phyloP scores from a whole-genome alignment of 2,329 filamentous ascomycete genomes.

The Rhinocladiella similis region DNA sequence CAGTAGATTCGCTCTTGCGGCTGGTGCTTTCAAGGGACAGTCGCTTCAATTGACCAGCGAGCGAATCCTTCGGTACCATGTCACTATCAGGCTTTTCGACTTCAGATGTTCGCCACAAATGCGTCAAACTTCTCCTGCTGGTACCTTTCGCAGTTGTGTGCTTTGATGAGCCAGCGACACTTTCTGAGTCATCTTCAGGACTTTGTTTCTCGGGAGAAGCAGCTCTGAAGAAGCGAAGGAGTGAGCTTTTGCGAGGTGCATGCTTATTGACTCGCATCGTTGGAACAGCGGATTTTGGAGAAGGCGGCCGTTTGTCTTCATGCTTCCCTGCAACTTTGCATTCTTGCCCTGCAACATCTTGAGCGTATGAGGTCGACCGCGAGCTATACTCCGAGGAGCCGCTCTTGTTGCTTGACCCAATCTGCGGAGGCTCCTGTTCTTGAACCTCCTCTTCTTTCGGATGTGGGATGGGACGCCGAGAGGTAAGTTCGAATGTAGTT shows the following conservation, averaged over 20 bases:
- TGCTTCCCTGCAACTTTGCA: neutral
- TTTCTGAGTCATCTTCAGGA: neutral
- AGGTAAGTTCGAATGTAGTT: slow-evolving; percentile 20
- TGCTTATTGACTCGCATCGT: slow-evolving; percentile 16
- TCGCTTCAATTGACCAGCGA: slow-evolving; percentile 7
- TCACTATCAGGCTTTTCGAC: slow-evolving; percentile 6
- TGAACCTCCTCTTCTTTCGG: neutral
- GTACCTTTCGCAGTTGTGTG: slow-evolving; percentile 2
- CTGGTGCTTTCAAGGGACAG: slow-evolving; percentile 6
- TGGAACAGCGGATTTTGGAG: slow-evolving; percentile 4
- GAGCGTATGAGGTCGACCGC: too few species aligned
- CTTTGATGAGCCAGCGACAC: neutral
- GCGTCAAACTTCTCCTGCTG: slow-evolving; percentile 19
- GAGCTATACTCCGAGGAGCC: neutral
- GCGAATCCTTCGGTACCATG: neutral
- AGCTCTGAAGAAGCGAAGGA: slow-evolving; percentile 25
- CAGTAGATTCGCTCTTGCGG: neutral
- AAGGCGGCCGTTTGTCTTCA: neutral
- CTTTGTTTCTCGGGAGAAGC: slow-evolving; percentile 16
- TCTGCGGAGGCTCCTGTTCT: neutral
- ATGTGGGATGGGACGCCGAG: neutral
- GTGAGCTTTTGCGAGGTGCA: slow-evolving; percentile 29
- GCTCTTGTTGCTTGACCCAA: too few species aligned
- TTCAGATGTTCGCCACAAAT: slow-evolving; percentile 20
- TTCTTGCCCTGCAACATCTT: neutral